Conservation (phyloP, 352 stramenopile species). For the Peronospora destructor region DNA sequence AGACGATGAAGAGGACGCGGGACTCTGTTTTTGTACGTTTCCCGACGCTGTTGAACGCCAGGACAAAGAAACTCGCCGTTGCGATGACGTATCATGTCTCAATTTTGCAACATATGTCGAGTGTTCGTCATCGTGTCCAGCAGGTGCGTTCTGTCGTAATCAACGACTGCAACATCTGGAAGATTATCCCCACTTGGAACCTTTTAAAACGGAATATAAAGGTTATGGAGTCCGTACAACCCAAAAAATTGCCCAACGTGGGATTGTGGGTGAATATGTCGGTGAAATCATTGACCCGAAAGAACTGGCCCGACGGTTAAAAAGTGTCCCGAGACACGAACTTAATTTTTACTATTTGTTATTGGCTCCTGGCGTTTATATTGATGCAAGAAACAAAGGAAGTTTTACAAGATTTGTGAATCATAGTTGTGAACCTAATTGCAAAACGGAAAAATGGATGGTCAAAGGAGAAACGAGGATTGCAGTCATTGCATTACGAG, state of each 20-base stretch:
- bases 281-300: constrained; percentile 89
- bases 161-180: constrained; percentile 72
- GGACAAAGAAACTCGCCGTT: constrained; percentile 30
- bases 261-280: constrained; percentile 87
- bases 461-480: constrained; percentile 90
- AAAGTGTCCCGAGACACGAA: constrained; percentile 58
- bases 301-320: constrained; percentile 54
- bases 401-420: constrained; percentile 96
- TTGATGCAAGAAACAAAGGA: constrained; percentile 85
- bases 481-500: constrained; percentile 88
- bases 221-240: constrained; percentile 76
- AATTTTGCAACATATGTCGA: constrained; percentile 87
- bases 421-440: constrained; percentile 93
- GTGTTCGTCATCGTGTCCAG: constrained; percentile 45
- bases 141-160: constrained; percentile 52
- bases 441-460: constrained; percentile 93
- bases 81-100: constrained; percentile 82
- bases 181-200: constrained; percentile 52
- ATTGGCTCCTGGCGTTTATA: constrained; percentile 78
- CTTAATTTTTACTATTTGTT: constrained; percentile 86
- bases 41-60: constrained; percentile 38
- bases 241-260: constrained; percentile 49
- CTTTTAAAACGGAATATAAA: constrained; percentile 78
- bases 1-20: constrained; percentile 23
- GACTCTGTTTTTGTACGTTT: constrained; percentile 52